Evolutionary conservation across 2,329 filamentous ascomycete species (phyloP).

Genomic region (Fusarium liriodendri): DNA sequence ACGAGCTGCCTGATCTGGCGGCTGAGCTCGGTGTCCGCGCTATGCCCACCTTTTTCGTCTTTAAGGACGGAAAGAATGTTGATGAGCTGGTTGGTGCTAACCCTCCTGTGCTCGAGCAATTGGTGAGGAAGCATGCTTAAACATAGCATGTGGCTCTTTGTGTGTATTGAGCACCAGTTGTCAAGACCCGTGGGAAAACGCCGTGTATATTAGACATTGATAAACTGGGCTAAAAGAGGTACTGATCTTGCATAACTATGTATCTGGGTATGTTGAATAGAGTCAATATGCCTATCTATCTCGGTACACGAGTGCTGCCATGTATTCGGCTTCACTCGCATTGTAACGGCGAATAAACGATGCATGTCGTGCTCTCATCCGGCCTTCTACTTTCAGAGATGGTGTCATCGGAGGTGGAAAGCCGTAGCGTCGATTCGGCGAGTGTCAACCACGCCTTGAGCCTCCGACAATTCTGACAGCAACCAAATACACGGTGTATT

Average conservation of each 20-base stretch:
- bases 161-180: background rate
- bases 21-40: constrained; percentile 84
- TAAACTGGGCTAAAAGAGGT: background rate
- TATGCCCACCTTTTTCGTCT: constrained; percentile 93
- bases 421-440: constrained; percentile 6
- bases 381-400: constrained; percentile 28
- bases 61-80: constrained; percentile 81
- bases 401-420: constrained; percentile 16
- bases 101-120: constrained; percentile 55
- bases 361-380: constrained; percentile 4
- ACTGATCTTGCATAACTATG: background rate
- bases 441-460: constrained; percentile 31
- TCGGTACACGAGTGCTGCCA: background rate
- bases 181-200: background rate
- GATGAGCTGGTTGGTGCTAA: constrained; percentile 84
- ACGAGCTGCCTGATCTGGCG: constrained; percentile 80
- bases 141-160: background rate
- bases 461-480: constrained; percentile 1
- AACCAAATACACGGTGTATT: background rate
- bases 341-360: background rate
- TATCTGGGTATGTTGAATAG: background rate
- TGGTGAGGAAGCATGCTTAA: constrained; percentile 29
- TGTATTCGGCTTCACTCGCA: background rate
- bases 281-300: background rate
- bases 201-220: constrained; percentile 23